A percentile compares a stretch with the other conserved stretches of the same genome.
Conservation (phyloP, 1,284 basidiomycete genomes). For the Austroboletus novae-zelandiae region DNA sequence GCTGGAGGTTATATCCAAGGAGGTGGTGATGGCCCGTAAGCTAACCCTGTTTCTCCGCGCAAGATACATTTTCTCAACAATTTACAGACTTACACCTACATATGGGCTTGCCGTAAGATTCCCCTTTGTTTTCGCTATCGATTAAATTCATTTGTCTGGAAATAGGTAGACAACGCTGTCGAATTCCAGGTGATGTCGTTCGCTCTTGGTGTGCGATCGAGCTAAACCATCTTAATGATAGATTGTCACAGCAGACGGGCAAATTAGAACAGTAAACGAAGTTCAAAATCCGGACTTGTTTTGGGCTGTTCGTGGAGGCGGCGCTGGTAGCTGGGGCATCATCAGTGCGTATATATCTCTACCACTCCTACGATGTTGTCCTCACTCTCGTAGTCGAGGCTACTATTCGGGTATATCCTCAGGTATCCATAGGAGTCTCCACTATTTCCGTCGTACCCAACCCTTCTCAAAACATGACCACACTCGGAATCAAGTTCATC, state of each 20-base stretch:
- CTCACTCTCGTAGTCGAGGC: constrained; percentile 12
- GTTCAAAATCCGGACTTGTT: constrained; percentile 24
- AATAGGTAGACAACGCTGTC: constrained; percentile 15
- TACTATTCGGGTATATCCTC: constrained; percentile 14
- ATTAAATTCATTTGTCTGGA: neutral
- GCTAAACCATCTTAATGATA: neutral
- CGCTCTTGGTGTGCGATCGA: too few relatives aligned
- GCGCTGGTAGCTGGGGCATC: constrained; percentile 27
- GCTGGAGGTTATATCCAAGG: constrained; percentile 25
- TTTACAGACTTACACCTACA: constrained; percentile 12
- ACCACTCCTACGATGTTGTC: neutral
- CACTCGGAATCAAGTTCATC: constrained; percentile 18
- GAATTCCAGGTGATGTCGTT: constrained; percentile 15
- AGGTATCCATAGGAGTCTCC: constrained; percentile 13
- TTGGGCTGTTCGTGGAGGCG: constrained; percentile 25
- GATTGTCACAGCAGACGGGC: constrained; percentile 23
- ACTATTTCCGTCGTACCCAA: constrained; percentile 8
- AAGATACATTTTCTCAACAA: neutral
- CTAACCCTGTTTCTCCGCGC: neutral
- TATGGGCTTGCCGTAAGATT: constrained; percentile 21
- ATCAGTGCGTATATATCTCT: constrained; percentile 15
- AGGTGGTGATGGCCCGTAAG: constrained; percentile 25
- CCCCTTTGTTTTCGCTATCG: neutral
- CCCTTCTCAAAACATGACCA: constrained; percentile 5
- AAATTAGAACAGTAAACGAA: constrained; percentile 16